Conservation (phyloP, 352 stramenopile genomes). For the Peronospora belbahrii region DNA sequence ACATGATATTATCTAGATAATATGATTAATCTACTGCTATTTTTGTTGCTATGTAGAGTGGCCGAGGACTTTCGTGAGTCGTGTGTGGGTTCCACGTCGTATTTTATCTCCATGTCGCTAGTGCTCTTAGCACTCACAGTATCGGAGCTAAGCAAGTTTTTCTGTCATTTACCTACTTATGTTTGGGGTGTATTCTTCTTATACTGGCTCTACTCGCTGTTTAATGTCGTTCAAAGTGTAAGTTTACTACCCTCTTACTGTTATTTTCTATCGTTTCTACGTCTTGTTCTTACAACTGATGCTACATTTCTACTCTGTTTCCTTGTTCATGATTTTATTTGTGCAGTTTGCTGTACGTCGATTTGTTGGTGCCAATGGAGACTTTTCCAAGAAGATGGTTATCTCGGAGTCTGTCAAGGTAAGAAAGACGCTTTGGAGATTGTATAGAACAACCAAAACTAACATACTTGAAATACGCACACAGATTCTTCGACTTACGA, state of each 20-base stretch:
- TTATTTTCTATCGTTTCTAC: too few relatives aligned
- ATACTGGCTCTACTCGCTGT: slow-evolving; percentile 85
- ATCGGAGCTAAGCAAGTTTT: slow-evolving; percentile 49
- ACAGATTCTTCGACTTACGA: slow-evolving; percentile 70
- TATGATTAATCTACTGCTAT: background rate
- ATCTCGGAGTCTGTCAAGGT: slow-evolving; percentile 87
- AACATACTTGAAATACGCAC: background rate
- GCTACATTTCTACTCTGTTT: too few relatives aligned
- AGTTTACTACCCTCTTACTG: slow-evolving; percentile 12
- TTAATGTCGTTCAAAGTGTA: slow-evolving; percentile 83
- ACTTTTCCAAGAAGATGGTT: slow-evolving; percentile 83
- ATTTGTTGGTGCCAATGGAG: slow-evolving; percentile 70
- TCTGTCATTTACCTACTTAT: slow-evolving; percentile 73
- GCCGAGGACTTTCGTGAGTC: slow-evolving; percentile 76
- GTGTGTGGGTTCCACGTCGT: slow-evolving; percentile 71
- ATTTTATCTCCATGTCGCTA: slow-evolving; percentile 77
- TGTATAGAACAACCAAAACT: background rate
- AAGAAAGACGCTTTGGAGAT: background rate
- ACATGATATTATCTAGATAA: background rate
- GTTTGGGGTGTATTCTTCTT: slow-evolving; percentile 87
- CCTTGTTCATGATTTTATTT: slow-evolving; percentile 2
- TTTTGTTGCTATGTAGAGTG: slow-evolving; percentile 31
- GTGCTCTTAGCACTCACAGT: slow-evolving; percentile 54
- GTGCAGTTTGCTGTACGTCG: slow-evolving; percentile 63
- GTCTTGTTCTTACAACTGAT: too few relatives aligned